A percentile compares a stretch with the other conserved stretches of the same genome.
Evolutionary conservation across 2,329 filamentous ascomycete genomes (phyloP).

Genomic region (Zasmidium angulare): DNA sequence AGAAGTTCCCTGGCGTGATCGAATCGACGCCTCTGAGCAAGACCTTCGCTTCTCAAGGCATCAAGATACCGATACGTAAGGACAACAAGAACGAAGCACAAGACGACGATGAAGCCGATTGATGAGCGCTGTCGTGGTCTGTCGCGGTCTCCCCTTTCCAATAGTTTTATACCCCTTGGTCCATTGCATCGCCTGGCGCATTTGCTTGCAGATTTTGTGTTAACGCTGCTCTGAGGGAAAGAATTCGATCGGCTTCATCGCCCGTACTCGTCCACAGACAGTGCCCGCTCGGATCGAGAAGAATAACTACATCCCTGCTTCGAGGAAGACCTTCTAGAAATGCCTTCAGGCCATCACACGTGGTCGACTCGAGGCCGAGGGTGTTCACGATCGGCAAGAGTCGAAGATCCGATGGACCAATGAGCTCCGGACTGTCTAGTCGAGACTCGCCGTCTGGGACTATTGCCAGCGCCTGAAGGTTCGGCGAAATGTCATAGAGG

Average conservation of each 20-base stretch:
- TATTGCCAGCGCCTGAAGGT: conserved; percentile 16
- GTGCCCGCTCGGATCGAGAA: not conserved
- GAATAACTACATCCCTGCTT: not conserved
- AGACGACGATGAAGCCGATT: conserved; percentile 43
- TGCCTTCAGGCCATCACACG: not conserved
- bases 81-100: conserved; percentile 57
- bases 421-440: conserved; percentile 1
- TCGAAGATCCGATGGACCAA: not conserved
- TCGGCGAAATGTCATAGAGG: conserved; percentile 8
- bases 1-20: conserved; percentile 97
- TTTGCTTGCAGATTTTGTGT: not conserved
- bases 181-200: not conserved
- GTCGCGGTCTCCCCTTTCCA: not conserved
- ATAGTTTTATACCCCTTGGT: not conserved
- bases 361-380: not conserved
- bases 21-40: conserved; percentile 91
- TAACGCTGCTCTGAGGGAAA: not conserved
- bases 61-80: conserved; percentile 95
- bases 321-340: not conserved
- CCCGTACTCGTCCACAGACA: not conserved
- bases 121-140: not conserved
- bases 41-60: conserved; percentile 87
- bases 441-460: not conserved
- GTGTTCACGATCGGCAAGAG: not conserved
- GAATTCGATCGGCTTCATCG: not conserved